Evolutionary conservation across 306 rosid species (phyloP), one percentile per base, ranked within the genome.

Genomic region (Senna siamea): DNA sequence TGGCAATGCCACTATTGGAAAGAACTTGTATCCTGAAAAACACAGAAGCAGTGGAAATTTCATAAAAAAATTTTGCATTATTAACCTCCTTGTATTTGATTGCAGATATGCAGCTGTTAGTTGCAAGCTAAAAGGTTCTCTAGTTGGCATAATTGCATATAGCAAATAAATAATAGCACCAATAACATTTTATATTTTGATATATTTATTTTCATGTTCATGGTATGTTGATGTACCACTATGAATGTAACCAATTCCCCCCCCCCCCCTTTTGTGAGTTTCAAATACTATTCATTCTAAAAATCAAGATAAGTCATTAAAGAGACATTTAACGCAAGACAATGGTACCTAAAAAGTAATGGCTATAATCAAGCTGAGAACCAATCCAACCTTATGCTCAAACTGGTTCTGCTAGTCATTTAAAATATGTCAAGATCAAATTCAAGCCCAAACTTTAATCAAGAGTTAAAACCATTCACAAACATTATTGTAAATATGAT

Each of bases 1-100:
- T 73, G 2, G 98, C 91, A 79, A 91, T 82, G 64, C 90, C 93
- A 54, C 95, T 85, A 68, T 94, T 94, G 38, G 83, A 83, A 32
- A 91, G 65, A 80, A 94, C 98, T 85, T 91, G 98, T 72, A 89
- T 28, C 98, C 98, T 93, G 69, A 54, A 71, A 56, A n/a, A n/a
- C n/a, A 75, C 60, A 63, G 19, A 14, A 32, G 54, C 5, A 73
- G 6, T 1, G 18, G 48, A 66, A 32, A 47, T 69, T 59, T 38
- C 13, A 50, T 58, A 40, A 65, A 66, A 53, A 43, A 62, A 26
- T 3, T 14, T 62, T 17, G 28, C 48, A 38, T 10, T 5, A 18
- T 4, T 4, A 15, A 15, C 17, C n/a, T 17, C 50, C 48, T 37
- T 62, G 32, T 17, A 62, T 18, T 62, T 62, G 50, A 10, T 38